These are phyloP conservation scores for Tetramitus jugosus DNA, from an alignment of 208 protist genomes.

Conservation along the genomic window DNA sequence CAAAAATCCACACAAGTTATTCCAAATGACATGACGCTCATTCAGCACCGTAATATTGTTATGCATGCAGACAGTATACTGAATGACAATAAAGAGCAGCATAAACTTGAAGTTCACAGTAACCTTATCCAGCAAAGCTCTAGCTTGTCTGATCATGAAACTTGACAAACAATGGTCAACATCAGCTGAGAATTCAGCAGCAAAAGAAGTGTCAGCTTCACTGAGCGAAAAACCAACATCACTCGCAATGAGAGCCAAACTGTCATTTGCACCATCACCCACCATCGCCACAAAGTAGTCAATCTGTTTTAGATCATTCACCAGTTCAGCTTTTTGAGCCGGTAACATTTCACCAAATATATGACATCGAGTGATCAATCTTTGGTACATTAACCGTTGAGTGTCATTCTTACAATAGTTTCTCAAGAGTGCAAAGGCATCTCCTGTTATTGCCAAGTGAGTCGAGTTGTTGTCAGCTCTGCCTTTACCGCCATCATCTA, in stretches of 20 bases:
- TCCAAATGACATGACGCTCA: background rate
- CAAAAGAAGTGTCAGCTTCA: background rate
- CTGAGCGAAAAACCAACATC: background rate
- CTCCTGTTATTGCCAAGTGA: conserved; percentile 6
- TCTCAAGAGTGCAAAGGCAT: conserved; percentile 1
- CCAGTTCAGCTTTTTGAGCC: background rate
- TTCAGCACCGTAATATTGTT: background rate
- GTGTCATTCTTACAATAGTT: background rate
- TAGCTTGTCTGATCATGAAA: background rate
- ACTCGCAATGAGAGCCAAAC: background rate
- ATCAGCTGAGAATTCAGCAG: background rate
- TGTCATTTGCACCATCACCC: conserved; percentile 17
- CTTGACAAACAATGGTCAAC: background rate
- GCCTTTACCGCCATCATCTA: background rate
- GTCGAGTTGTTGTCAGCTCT: background rate
- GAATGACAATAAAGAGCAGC: background rate
- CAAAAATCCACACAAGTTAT: too few relatives aligned
- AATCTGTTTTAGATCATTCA: background rate
- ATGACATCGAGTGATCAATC: background rate
- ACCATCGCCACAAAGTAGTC: conserved; percentile 1
- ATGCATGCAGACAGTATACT: background rate
- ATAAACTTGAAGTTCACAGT: background rate
- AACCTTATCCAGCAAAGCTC: background rate
- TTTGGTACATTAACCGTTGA: background rate
- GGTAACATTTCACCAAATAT: background rate